phyloP scores from a whole-genome alignment of 2,329 filamentous ascomycete species.

The Sclerotinia minor region DNA sequence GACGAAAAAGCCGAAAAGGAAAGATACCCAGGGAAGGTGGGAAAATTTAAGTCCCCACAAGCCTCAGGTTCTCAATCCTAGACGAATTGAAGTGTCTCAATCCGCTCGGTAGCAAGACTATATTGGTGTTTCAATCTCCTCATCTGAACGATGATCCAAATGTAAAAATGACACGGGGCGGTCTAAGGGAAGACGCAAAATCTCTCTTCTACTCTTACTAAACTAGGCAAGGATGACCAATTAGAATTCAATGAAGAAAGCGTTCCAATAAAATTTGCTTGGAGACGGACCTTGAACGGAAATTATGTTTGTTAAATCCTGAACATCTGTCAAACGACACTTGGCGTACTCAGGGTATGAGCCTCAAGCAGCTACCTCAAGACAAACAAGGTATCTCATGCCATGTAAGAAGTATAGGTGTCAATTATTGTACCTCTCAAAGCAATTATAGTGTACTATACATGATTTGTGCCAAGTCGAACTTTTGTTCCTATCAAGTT shows the following conservation, averaged over 20 bases:
- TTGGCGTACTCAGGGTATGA: background rate
- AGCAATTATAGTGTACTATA: constrained; percentile 26
- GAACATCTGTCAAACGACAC: background rate
- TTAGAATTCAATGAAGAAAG: background rate
- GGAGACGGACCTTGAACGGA: background rate
- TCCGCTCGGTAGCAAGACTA: background rate
- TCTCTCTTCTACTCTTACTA: background rate
- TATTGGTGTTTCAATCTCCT: too few species aligned
- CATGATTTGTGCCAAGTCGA: constrained; percentile 18
- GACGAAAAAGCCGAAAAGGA: background rate
- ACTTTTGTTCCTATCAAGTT: constrained; percentile 19
- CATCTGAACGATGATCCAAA: too few species aligned
- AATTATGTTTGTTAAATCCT: background rate
- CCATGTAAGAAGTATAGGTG: constrained; percentile 10
- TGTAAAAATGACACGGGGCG: background rate
- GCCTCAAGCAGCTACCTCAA: background rate
- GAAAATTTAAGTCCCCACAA: background rate
- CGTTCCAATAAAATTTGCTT: too few species aligned
- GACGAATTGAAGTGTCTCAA: background rate
- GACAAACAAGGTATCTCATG: background rate
- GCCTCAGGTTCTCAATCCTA: background rate
- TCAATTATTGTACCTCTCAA: constrained; percentile 22
- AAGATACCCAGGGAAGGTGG: background rate
- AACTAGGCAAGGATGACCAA: background rate
- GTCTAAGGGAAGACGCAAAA: background rate